Conservation (phyloP, 129 eudicot species). For the Flaveria brownii region DNA sequence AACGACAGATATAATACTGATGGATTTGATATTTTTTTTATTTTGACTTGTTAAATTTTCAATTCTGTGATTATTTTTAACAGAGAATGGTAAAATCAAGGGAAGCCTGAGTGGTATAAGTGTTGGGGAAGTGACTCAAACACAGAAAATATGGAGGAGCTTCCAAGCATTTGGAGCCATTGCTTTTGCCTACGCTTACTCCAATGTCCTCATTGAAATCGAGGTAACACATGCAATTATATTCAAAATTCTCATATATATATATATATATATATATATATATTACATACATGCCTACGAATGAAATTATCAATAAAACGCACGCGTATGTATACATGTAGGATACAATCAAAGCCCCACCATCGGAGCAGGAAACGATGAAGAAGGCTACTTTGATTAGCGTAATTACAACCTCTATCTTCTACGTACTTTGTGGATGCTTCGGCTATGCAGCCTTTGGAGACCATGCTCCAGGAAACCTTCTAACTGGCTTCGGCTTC, state of each 20-base stretch:
- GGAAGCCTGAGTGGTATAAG: conserved; percentile 64
- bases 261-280: too few species aligned
- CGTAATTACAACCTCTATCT: conserved; percentile 45
- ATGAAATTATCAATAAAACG: too few species aligned
- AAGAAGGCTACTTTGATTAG: conserved; percentile 57
- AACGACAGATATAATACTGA: too few species aligned
- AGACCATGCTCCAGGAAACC: conserved; percentile 69
- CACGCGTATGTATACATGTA: too few species aligned
- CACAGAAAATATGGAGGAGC: conserved; percentile 60
- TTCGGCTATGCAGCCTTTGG: conserved; percentile 72
- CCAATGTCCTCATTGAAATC: conserved; percentile 57
- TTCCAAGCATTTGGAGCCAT: conserved; percentile 68
- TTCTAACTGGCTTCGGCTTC: conserved; percentile 69
- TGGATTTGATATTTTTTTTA: too few species aligned
- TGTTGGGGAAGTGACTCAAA: conserved; percentile 52
- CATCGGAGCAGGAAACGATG: conserved; percentile 58
- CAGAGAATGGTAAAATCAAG: conserved; percentile 51
- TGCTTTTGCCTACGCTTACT: conserved; percentile 64
- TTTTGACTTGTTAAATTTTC: background rate
- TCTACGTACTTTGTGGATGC: conserved; percentile 75
- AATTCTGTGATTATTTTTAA: background rate
- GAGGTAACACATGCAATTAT: conserved; percentile 10
- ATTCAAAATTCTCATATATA: too few species aligned
- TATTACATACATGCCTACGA: too few species aligned
- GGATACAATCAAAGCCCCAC: conserved; percentile 61